phyloP scores from a whole-genome alignment of 2,329 filamentous ascomycete species.

The Hyphodiscus sp. region DNA sequence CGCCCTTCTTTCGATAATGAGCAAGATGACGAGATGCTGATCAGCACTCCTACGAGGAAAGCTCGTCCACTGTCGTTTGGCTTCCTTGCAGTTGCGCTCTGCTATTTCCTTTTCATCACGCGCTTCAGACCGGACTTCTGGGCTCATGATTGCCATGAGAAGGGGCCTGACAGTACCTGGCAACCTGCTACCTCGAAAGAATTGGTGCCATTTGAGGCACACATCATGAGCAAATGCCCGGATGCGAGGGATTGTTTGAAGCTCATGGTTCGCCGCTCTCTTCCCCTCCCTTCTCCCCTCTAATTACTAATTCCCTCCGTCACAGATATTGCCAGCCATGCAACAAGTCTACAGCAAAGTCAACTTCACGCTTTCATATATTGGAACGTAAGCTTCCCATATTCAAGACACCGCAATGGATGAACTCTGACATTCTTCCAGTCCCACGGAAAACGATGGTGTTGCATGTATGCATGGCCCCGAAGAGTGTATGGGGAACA shows the following conservation, averaged over 20 bases:
- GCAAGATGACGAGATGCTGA: constrained; percentile 13
- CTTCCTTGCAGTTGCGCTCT: constrained; percentile 17
- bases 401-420: neutral
- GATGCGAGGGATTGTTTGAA: constrained; percentile 58
- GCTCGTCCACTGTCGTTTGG: constrained; percentile 16
- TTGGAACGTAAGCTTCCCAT: constrained; percentile 58
- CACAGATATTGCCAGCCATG: constrained; percentile 65
- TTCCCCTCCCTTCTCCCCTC: neutral
- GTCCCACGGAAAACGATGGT: constrained; percentile 68
- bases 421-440: constrained; percentile 28
- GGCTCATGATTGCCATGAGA: neutral
- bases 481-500: constrained; percentile 87
- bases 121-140: constrained; percentile 1
- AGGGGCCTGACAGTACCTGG: neutral
- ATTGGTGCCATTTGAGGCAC: constrained; percentile 76
- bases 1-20: constrained; percentile 12
- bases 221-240: constrained; percentile 97
- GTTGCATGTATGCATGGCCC: constrained; percentile 87
- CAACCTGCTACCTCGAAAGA: neutral
- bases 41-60: constrained; percentile 12
- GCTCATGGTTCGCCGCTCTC: neutral
- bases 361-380: constrained; percentile 85
- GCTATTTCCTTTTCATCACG: constrained; percentile 18
- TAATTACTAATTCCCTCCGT: constrained; percentile 36
- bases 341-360: constrained; percentile 74